Conservation (phyloP, 2,329 filamentous ascomycete species). For the Apiospora marii region DNA sequence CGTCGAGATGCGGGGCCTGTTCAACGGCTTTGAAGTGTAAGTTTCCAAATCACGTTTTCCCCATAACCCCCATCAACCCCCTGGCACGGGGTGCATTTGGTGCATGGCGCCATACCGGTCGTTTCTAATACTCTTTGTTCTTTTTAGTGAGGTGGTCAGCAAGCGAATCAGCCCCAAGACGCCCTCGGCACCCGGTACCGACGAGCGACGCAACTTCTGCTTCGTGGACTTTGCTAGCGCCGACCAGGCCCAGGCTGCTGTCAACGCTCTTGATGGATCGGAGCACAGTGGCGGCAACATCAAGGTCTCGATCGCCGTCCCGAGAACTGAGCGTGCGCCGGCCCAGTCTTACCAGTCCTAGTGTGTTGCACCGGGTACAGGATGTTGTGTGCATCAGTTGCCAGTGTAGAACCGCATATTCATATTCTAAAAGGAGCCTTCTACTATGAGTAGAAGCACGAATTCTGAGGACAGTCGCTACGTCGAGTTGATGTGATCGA, state of each 20-base stretch:
- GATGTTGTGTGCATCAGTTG: conserved; percentile 18
- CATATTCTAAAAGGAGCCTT: conserved; percentile 9
- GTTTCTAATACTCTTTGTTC: neutral
- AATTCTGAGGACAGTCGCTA: conserved; percentile 16
- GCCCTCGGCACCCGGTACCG: conserved; percentile 41
- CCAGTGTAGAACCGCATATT: conserved; percentile 11
- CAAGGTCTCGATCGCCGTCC: conserved; percentile 36
- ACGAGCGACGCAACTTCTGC: conserved; percentile 68
- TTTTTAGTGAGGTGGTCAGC: conserved; percentile 47
- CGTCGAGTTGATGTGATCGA: conserved; percentile 18
- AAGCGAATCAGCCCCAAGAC: conserved; percentile 66
- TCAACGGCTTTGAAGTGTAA: conserved; percentile 55
- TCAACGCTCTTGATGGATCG: conserved; percentile 50
- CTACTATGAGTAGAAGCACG: conserved; percentile 15
- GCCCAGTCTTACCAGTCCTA: conserved; percentile 10
- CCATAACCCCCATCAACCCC: neutral
- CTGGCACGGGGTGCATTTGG: neutral
- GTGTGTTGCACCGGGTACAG: neutral
- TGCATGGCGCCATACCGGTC: neutral
- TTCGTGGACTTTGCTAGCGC: conserved; percentile 69
- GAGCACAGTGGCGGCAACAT: conserved; percentile 35
- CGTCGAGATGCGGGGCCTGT: conserved; percentile 54
- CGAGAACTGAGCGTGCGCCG: conserved; percentile 20
- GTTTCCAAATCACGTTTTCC: conserved; percentile 29
- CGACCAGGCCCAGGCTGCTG: conserved; percentile 61